Evolutionary conservation across 768 basidiomycete species (phyloP).

Genomic region (Auricularia heimuer): DNA sequence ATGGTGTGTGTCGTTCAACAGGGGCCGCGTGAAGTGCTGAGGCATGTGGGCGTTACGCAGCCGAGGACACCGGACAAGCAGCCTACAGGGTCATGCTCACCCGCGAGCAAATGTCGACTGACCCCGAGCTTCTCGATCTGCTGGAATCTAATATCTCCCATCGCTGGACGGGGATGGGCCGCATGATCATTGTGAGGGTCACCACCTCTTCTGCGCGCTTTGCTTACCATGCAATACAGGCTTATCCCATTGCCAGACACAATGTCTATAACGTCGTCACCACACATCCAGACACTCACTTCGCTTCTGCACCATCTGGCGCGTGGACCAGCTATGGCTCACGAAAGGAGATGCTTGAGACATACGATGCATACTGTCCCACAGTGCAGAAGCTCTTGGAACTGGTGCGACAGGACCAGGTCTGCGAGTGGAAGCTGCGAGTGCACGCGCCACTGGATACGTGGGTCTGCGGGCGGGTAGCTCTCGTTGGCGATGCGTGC

Average conservation of each 20-base stretch:
- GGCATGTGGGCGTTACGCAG: slow-evolving; percentile 6
- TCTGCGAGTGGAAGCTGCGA: slow-evolving; percentile 31
- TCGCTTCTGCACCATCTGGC: slow-evolving; percentile 23
- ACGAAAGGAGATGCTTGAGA: slow-evolving; percentile 25
- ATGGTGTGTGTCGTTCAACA: slow-evolving; percentile 9
- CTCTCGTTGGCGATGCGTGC: slow-evolving; percentile 28
- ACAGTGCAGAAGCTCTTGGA: slow-evolving; percentile 24
- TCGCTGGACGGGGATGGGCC: slow-evolving; percentile 29
- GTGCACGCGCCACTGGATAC: slow-evolving; percentile 27
- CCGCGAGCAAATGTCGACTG: slow-evolving; percentile 19
- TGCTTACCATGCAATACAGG: slow-evolving; percentile 3
- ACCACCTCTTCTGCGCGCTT: neutral
- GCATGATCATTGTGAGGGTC: slow-evolving; percentile 24
- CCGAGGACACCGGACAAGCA: slow-evolving; percentile 29
- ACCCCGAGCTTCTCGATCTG: slow-evolving; percentile 26
- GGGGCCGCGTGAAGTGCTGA: neutral
- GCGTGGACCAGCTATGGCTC: slow-evolving; percentile 26
- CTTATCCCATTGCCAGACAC: slow-evolving; percentile 29
- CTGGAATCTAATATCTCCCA: slow-evolving; percentile 21
- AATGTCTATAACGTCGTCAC: slow-evolving; percentile 30
- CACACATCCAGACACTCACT: slow-evolving; percentile 27
- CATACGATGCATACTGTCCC: slow-evolving; percentile 27
- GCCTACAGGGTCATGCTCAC: slow-evolving; percentile 30
- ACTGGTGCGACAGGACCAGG: slow-evolving; percentile 25
- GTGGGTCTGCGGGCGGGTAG: slow-evolving; percentile 27